Evolutionary conservation across 305 asterid genomes (phyloP), one percentile per base, ranked within the genome.

Genomic region (Fraxinus floribunda): DNA sequence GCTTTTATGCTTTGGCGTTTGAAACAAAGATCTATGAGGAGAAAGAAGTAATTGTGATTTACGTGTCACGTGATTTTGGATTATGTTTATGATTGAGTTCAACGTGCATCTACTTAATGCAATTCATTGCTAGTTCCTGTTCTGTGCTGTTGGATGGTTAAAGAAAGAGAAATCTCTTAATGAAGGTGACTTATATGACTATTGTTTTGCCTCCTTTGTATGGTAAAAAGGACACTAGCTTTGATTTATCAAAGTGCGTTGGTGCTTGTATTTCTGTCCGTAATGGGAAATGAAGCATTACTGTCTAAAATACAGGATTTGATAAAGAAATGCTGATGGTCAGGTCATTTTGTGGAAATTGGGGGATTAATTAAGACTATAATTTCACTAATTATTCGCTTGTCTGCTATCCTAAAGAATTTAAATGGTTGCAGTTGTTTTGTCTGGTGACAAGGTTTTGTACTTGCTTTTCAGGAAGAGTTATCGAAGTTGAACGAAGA

Each of bases 401-500:
- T 34, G 68, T 74, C 16, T 10, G 62, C 73, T 24, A 29, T 34
- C 7, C 46, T 5, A 55, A 77, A 78, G 75, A 26, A 70, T 57
- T 26, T 26, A 24, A 55, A 20, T 38, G 55, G 13, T 36, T 79
- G 57, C 35, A 9, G 49, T 76, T 39, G 24, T 75, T 32, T 34
- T 57, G 76, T 76, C 62, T 64, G 34, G 77, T 85, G 71, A 82
- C 85, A 66, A 52, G 49, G 71, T 76, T 16, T 75, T 87, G 46
- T 76, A 85, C 46, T 49, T 30, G 68, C 46, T 85, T 72, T 89
- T 86, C 97, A 96, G 98, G 97, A 89, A 77, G 97, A 92, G 86
- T 52, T 96, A 85, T 91, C 92, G 71, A 92, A 91, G 91, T 86
- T 96, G 89, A 88, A 83, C 2, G 85, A 80, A 57, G 92, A 94